Conservation (phyloP, 495 filamentous ascomycete species). For the Hypoxylon fuscum region DNA sequence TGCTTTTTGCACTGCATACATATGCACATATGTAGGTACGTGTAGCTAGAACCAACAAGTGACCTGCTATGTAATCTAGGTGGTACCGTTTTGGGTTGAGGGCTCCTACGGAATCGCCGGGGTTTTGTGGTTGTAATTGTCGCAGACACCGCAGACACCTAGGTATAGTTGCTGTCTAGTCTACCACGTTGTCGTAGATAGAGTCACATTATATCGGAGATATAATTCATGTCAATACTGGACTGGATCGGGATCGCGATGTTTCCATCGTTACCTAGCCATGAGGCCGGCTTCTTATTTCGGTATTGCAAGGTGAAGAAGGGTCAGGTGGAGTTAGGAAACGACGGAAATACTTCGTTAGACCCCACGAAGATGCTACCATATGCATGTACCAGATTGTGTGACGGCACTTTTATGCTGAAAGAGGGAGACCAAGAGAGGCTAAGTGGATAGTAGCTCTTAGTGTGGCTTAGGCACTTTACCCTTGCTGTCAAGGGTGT, state of each 20-base stretch:
- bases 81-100: background rate
- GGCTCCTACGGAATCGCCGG: background rate
- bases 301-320: no score
- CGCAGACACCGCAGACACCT: background rate
- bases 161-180: no score
- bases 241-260: no score
- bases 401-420: no score
- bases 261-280: no score
- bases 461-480: constrained; percentile 24
- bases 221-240: no score
- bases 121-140: background rate
- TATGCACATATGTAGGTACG: no score
- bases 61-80: background rate
- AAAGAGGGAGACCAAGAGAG: no score
- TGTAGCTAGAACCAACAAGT: no score
- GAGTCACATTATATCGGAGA: background rate
- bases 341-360: background rate
- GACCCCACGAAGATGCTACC: background rate
- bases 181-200: background rate
- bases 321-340: no score
- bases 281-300: no score
- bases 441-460: constrained; percentile 5
- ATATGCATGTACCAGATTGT: background rate
- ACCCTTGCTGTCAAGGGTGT: background rate
- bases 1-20: no score